These are phyloP conservation scores for Lachancea sp. DNA, from an alignment of 805 yeast genomes.

Conservation along the genomic window DNA sequence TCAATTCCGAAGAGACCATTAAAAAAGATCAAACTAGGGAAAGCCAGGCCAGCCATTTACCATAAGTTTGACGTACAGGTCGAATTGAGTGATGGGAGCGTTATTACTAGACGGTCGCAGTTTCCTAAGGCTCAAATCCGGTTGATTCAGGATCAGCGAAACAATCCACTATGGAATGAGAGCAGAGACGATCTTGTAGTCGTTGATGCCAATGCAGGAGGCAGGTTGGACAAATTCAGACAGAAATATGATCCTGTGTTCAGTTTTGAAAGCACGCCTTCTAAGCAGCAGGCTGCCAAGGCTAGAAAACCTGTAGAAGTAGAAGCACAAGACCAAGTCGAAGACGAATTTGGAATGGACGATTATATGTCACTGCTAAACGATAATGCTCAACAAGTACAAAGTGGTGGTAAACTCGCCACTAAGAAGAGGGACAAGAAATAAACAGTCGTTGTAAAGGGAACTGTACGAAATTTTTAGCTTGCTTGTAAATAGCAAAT, in stretches of 20 bases:
- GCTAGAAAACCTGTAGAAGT: slow-evolving; percentile 10
- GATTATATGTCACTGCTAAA: slow-evolving; percentile 30
- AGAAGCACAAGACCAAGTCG: slow-evolving; percentile 12
- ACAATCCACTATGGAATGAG: slow-evolving; percentile 83
- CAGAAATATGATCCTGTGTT: slow-evolving; percentile 51
- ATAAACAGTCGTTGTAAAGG: slow-evolving; percentile 4
- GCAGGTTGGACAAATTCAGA: slow-evolving; percentile 69
- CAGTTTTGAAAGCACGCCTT: slow-evolving; percentile 31
- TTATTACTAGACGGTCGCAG: slow-evolving; percentile 72
- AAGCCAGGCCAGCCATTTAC: slow-evolving; percentile 89
- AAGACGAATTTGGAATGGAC: slow-evolving; percentile 26
- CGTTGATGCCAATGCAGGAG: slow-evolving; percentile 77
- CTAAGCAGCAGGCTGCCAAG: slow-evolving; percentile 9
- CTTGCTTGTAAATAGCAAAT: slow-evolving; percentile 4
- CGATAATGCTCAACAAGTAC: slow-evolving; percentile 27
- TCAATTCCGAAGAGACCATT: slow-evolving; percentile 47
- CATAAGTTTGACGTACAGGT: slow-evolving; percentile 82
- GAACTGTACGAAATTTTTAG: neutral
- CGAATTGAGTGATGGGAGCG: slow-evolving; percentile 94
- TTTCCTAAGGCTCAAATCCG: slow-evolving; percentile 83
- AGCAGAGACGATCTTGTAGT: slow-evolving; percentile 69
- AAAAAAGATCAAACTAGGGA: slow-evolving; percentile 67
- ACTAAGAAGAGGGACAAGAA: slow-evolving; percentile 27
- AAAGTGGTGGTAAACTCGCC: slow-evolving; percentile 29
- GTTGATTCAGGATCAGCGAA: slow-evolving; percentile 84